phyloP scores from a whole-genome alignment of 1,139 yeast genomes.

The Suhomyces coccinellae region DNA sequence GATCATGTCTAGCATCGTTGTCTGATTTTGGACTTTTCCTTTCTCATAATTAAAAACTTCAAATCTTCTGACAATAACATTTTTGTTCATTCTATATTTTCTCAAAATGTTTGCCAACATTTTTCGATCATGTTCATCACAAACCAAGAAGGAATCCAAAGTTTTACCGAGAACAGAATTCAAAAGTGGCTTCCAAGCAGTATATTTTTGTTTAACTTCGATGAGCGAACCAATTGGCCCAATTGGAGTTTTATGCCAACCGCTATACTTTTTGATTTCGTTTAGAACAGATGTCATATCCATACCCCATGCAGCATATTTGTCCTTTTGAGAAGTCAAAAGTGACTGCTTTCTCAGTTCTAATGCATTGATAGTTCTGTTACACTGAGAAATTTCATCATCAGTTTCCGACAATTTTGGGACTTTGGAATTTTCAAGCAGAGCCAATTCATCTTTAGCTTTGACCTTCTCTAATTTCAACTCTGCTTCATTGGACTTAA shows the following conservation, averaged over 20 bases:
- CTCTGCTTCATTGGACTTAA: conserved; percentile 16
- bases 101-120: conserved; percentile 47
- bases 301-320: conserved; percentile 50
- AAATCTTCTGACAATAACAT: conserved; percentile 54
- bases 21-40: conserved; percentile 31
- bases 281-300: conserved; percentile 42
- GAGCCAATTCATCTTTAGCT: conserved; percentile 21
- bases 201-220: conserved; percentile 53
- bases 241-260: conserved; percentile 57
- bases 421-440: conserved; percentile 11
- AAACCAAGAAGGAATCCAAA: conserved; percentile 67
- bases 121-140: conserved; percentile 59
- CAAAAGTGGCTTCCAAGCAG: conserved; percentile 62
- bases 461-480: conserved; percentile 17
- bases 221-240: conserved; percentile 82
- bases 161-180: conserved; percentile 51
- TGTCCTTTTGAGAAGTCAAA: conserved; percentile 26
- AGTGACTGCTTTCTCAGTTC: conserved; percentile 14
- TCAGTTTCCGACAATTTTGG: conserved; percentile 9
- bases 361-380: conserved; percentile 5
- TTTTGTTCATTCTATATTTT: conserved; percentile 24
- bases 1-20: conserved; percentile 61
- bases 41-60: conserved; percentile 55
- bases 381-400: conserved; percentile 7
- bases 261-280: conserved; percentile 36